A percentile compares a stretch with the other conserved stretches of the same genome.
These are phyloP conservation scores for Silene uniflora DNA, from an alignment of 148 eudicot species.

Conservation along the genomic window DNA sequence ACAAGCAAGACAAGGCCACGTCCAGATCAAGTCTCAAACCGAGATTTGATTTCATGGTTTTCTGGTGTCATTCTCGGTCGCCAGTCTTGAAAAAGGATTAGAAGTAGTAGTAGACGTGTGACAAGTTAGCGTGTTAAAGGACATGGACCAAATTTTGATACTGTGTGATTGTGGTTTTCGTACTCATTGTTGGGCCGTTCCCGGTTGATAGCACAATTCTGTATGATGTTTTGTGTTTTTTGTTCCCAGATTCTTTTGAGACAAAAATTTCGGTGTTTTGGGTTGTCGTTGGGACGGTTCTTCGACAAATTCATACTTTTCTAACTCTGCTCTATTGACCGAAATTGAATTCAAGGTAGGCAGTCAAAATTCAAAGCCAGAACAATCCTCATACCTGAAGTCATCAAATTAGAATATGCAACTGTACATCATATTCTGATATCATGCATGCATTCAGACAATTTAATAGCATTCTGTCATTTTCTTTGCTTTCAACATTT, in stretches of 20 bases:
- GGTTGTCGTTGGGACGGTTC: not conserved
- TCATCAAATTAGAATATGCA: not conserved
- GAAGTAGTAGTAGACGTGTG: no score
- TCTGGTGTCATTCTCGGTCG: not conserved
- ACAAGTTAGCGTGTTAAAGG: no score
- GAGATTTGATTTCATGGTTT: not conserved
- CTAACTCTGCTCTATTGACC: not conserved
- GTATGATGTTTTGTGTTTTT: no score
- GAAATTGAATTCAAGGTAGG: not conserved
- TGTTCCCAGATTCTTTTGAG: no score
- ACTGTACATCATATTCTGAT: no score
- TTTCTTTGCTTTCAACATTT: not conserved
- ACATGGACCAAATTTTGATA: no score
- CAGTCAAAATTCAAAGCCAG: not conserved
- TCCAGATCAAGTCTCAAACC: no score
- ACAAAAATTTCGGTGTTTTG: not conserved
- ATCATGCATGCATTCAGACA: not conserved
- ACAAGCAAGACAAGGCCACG: no score
- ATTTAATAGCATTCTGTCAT: not conserved
- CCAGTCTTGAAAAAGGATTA: no score
- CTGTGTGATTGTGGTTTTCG: no score
- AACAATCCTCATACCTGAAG: not conserved
- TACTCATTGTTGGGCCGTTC: no score
- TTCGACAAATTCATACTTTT: conserved; percentile 4
- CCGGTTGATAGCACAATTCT: no score